Evolutionary conservation across 2,329 filamentous ascomycete genomes (phyloP), one percentile per base, ranked within the genome.

Genomic region (Cordyceps cateniannulata): DNA sequence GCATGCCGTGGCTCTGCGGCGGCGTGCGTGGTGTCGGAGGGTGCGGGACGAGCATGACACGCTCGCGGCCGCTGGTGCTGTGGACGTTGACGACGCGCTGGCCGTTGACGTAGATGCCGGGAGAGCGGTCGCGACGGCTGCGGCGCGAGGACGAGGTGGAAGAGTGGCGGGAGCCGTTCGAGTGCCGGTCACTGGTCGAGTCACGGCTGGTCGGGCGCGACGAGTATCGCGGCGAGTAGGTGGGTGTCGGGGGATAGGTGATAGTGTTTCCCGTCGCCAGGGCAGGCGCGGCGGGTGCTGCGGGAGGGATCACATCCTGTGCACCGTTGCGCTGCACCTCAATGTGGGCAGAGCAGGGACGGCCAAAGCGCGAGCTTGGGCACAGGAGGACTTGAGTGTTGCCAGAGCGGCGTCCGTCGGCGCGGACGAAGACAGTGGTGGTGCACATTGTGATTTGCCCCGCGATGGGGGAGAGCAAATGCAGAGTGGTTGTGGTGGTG

Each of bases 381-480:
- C 79, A 79, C 44, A 74, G 69, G 7, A 71, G 68, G 59, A 75
- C 74, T 53, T 22, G 2, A 4, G 73, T 70, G 40, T 67, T 65
- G 54, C 69, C 68, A 65, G 72, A 67, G 52, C 62, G 63, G 53
- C 70, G 73, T 61, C 78, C 78, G 68, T 82, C 77, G 3, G 79
- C 74, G 73, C 77, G 76, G 66, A 77, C 67, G 68, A 79, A 77
- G 38, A 76, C 64, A 66, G 80, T 74, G 62, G 75, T 78, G 63
- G 76, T 75, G 71, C 81, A 83, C 81, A 83, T 83, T 53, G 72
- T 76, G 74, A 68, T 66, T 69, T 68, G 35, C 10, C 57, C 57
- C 48, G n/a, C 18, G 56, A 38, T 10, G 35, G 57, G 55, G 57
- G 55, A 10, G 20, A 56, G 25, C 8, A 38, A 14, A 24, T 20